Evolutionary conservation across 148 eudicot species (phyloP), one percentile per base, ranked within the genome.

Genomic region (Cornus florida): DNA sequence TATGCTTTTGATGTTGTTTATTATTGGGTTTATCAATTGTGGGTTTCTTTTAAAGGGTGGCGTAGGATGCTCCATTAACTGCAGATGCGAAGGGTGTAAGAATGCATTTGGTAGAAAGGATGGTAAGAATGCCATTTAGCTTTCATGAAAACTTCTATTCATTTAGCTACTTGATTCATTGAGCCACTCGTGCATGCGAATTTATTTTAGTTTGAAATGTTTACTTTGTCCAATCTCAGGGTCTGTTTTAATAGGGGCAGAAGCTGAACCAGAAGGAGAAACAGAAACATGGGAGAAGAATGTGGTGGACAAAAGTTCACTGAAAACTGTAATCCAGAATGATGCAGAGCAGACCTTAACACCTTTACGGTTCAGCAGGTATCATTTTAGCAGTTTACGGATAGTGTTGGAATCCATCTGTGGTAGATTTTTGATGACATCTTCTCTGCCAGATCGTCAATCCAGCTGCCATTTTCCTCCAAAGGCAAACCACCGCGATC

Each of bases 51-150:
- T 75, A 72, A 76, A 93, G 97, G 95, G 93, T 68, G 97, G 97
- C 71, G 97, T 91, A 78, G 93, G 97, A 69, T 93, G 97, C 90
- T 91, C 95, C 74, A 79, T 91, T 46, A 85, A 81, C 83, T 93
- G 97, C 80, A 82, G 97, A 87, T 93, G 97, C 64, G 95, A 93
- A 82, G 95, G 93, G 10, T 93, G 95, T 77, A 91, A 93, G 83
- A 93, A 93, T 69, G 87, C 91, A 70, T 93, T 93, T 82, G 97
- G 97, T 73, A 82, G 93, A 79, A 93, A 88, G 80, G 92, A 91
- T 73, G 95, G 95, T 91, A 78, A 87, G 93, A 80, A 6, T 80
- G 0, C 53, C 23, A 20, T n/a, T 62, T n/a, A 62, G 66, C 66
- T 62, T 62, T n/a, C 66, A 62, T 62, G 66, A 62, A 13, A 57